Evolutionary conservation across 305 asterid species (phyloP).

Genomic region (Fraxinus platypoda): DNA sequence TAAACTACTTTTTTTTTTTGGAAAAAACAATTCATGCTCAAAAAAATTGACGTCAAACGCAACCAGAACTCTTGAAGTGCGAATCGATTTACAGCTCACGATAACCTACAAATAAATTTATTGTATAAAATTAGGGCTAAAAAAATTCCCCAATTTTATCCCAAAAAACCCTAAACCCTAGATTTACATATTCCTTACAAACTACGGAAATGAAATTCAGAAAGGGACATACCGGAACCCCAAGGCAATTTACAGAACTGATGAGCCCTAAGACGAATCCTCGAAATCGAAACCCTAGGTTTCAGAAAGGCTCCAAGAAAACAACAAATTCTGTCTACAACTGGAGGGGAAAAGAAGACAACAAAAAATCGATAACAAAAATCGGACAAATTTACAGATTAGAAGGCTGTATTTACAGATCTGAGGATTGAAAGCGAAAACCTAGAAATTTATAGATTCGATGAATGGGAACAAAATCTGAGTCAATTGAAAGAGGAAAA

Average conservation of each 20-base stretch:
- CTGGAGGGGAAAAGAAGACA: slow-evolving; percentile 20
- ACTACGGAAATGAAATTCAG: slow-evolving; percentile 15
- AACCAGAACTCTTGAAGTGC: not conserved
- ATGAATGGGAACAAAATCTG: slow-evolving; percentile 9
- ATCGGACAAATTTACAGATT: not conserved
- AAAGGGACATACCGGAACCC: slow-evolving; percentile 24
- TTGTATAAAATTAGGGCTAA: not conserved
- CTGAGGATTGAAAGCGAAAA: slow-evolving; percentile 30
- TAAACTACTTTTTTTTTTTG: not conserved
- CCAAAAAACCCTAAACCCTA: slow-evolving; percentile 45
- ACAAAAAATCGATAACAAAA: not conserved
- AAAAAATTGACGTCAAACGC: not conserved
- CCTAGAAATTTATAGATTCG: slow-evolving; percentile 30
- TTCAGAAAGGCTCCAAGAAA: slow-evolving; percentile 20
- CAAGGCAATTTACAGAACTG: slow-evolving; percentile 35
- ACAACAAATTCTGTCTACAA: slow-evolving; percentile 4
- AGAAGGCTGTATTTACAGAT: slow-evolving; percentile 32
- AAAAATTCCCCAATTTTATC: slow-evolving; percentile 19
- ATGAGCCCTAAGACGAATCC: slow-evolving; percentile 14
- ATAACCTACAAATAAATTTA: slow-evolving; percentile 3
- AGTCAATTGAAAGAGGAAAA: slow-evolving; percentile 34
- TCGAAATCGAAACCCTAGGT: slow-evolving; percentile 46
- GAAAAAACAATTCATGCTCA: not conserved
- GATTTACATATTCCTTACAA: slow-evolving; percentile 19
- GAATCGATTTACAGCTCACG: not conserved